phyloP scores from a whole-genome alignment of 2,329 filamentous ascomycete species.

The Eutypella sp. region DNA sequence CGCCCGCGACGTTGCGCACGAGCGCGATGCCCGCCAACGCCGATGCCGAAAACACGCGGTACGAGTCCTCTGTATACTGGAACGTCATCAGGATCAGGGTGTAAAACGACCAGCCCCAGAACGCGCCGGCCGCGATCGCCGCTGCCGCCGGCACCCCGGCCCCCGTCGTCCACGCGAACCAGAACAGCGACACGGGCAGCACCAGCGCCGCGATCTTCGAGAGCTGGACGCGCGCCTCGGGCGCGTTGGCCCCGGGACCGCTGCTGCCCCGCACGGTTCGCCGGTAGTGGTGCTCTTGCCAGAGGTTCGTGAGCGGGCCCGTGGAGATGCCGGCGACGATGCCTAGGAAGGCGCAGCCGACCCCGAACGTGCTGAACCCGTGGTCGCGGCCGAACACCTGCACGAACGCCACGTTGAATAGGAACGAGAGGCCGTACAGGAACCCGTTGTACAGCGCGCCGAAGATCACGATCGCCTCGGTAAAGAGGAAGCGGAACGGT shows the following conservation, averaged over 20 bases:
- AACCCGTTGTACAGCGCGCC: conserved; percentile 45
- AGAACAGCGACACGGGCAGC: conserved; percentile 29
- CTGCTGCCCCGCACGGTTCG: conserved; percentile 24
- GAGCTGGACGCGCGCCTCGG: conserved; percentile 37
- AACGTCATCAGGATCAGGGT: conserved; percentile 45
- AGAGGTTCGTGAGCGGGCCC: conserved; percentile 38
- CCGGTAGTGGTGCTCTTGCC: conserved; percentile 38
- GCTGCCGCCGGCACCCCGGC: conserved; percentile 35
- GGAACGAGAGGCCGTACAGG: conserved; percentile 42
- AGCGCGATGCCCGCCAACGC: conserved; percentile 37
- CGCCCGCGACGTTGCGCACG: conserved; percentile 33
- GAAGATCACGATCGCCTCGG: conserved; percentile 43
- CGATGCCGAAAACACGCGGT: conserved; percentile 33
- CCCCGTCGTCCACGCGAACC: conserved; percentile 31
- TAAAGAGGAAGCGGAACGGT: conserved; percentile 41
- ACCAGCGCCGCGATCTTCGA: conserved; percentile 34
- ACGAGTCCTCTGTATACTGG: conserved; percentile 43
- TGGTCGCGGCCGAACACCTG: conserved; percentile 40
- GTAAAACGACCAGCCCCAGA: conserved; percentile 48
- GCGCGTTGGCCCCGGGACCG: conserved; percentile 27
- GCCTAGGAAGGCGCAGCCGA: conserved; percentile 35
- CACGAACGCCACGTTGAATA: conserved; percentile 44
- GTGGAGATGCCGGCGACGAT: conserved; percentile 33
- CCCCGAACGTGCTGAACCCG: conserved; percentile 33
- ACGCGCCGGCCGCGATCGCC: conserved; percentile 41